Conservation (phyloP, 805 yeast genomes). For the Candida lessepsii region DNA sequence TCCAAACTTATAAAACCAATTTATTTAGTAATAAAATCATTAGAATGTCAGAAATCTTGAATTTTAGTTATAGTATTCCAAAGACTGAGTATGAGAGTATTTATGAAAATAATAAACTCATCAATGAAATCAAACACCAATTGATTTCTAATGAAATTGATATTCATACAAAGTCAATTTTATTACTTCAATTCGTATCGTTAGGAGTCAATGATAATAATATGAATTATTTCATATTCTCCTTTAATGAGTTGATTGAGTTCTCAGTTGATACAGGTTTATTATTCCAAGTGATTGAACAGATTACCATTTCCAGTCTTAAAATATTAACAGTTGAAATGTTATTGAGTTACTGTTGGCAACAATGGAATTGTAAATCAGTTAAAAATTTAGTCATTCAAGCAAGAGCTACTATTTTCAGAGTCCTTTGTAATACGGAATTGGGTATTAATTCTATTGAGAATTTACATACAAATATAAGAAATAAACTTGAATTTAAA, state of each 20-base stretch:
- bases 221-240: constrained; percentile 27
- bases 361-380: constrained; percentile 11
- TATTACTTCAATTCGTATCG: constrained; percentile 15
- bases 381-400: constrained; percentile 21
- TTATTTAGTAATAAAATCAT: background rate
- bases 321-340: constrained; percentile 38
- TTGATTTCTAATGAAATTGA: constrained; percentile 10
- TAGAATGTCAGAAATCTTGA: constrained; percentile 12
- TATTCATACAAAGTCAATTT: constrained; percentile 11
- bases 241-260: constrained; percentile 40
- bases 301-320: constrained; percentile 16
- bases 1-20: constrained; percentile 3
- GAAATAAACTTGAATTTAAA: constrained; percentile 16
- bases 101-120: constrained; percentile 10
- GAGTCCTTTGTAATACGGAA: constrained; percentile 34
- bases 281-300: constrained; percentile 28
- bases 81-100: constrained; percentile 6
- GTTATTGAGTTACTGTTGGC: constrained; percentile 43
- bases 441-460: constrained; percentile 22
- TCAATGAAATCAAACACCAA: constrained; percentile 10
- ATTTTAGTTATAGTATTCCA: constrained; percentile 9
- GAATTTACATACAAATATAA: background rate
- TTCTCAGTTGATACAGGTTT: constrained; percentile 39
- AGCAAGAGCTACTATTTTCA: constrained; percentile 26
- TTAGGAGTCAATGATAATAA: constrained; percentile 29